Evolutionary conservation across 345 rosid genomes (phyloP), one percentile per base, ranked within the genome.

Genomic region (Ailanthus altissimus): DNA sequence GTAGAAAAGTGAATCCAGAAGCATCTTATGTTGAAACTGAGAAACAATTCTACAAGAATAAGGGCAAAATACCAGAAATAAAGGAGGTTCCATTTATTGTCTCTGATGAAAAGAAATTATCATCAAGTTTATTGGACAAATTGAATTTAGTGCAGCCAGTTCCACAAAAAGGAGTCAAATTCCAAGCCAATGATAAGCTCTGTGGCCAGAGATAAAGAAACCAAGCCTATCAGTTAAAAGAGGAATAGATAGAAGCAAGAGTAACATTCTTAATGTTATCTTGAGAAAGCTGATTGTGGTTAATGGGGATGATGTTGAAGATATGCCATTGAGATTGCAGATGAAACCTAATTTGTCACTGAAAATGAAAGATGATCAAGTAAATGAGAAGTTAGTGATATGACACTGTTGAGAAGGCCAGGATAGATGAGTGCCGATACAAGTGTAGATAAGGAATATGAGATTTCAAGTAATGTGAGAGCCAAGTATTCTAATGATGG

Each of bases 11-110:
- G 75, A 83, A 93, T 76, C 98, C 98, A 32, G 94, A 90, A 65
- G 98, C 88, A 74, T 89, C 98, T 21, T 87, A 76, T 74, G 56
- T 86, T 61, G 98, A 95, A 25, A 84, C 90, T 76, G 99, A 95
- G 88, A 91, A 91, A 61, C 80, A 91, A 32, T 95, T 91, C 78
- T 77, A 90, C 78, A 86, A 89, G 83, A 93, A 88, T 67, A 93
- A 93, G 85, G 97, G 99, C 67, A 88, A 87, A 72, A 43, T 86
- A 23, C 64, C 75, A 9, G 89, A 95, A 49, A 64, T 87, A 45
- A 80, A 85, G 81, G 89, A 87, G 83, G 82, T 95, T 80, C 99
- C 92, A 0, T 86, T 91, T 81, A 94, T 92, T 77, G 88, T 87
- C 67, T 70, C 89, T 18, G 79, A 83, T 18, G 78, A 79, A 42